Conservation (phyloP, 202 grass and related monocot genomes). For the Eragrostis tef region DNA sequence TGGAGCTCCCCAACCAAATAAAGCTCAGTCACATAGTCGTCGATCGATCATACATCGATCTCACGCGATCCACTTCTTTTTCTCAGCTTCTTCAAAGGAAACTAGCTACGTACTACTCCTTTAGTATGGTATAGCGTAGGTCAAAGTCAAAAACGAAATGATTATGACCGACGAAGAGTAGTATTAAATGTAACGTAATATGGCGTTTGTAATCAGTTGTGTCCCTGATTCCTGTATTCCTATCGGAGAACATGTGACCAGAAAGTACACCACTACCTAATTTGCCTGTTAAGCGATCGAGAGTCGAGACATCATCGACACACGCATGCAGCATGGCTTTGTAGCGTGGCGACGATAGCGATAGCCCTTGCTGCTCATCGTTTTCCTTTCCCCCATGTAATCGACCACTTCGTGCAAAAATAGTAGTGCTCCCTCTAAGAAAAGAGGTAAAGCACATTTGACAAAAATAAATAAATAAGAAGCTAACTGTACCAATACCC, state of each 20-base stretch:
- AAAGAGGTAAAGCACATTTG: no score
- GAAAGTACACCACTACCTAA: neutral
- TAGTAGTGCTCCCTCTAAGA: no score
- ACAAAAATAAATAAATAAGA: no score
- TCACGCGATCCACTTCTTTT: neutral
- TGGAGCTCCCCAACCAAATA: conserved; percentile 9
- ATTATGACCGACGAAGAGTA: neutral
- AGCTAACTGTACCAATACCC: no score
- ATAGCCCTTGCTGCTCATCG: neutral
- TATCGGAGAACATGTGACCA: neutral
- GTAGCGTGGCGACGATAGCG: neutral
- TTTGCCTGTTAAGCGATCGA: neutral
- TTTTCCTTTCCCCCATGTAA: neutral
- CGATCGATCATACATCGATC: neutral
- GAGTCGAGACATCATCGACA: neutral
- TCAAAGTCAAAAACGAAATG: conserved; percentile 1
- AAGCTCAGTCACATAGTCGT: neutral
- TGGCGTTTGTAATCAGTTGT: neutral
- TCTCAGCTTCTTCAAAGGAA: neutral
- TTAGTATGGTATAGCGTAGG: neutral
- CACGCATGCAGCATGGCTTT: neutral
- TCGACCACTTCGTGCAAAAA: no score
- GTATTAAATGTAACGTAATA: neutral
- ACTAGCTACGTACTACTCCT: neutral
- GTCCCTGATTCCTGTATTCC: neutral